Evolutionary conservation across 352 stramenopile species (phyloP).

Genomic region (Achlya hypogyna): DNA sequence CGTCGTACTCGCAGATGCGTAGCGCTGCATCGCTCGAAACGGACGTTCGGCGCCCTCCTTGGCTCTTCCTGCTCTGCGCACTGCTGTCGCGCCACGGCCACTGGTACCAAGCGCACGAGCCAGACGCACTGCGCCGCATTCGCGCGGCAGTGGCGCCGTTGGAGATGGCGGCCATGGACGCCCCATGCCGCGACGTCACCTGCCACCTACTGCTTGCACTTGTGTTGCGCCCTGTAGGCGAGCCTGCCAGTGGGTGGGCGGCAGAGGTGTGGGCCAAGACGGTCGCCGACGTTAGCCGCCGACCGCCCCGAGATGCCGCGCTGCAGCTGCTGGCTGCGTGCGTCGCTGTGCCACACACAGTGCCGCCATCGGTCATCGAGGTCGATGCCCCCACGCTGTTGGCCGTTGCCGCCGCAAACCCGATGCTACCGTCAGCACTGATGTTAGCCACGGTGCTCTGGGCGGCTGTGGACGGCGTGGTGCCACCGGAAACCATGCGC

Average conservation of each 20-base stretch:
- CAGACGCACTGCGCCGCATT: not conserved
- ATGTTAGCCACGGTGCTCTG: not conserved
- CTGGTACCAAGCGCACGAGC: not conserved
- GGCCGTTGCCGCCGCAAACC: not conserved
- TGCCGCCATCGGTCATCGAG: not conserved
- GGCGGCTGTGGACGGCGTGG: not conserved
- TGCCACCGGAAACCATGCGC: not conserved
- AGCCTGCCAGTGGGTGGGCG: not conserved
- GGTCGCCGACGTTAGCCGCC: not conserved
- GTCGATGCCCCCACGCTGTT: not conserved
- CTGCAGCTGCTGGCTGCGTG: slow-evolving; percentile 3
- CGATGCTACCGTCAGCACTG: not conserved
- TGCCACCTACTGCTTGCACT: not conserved
- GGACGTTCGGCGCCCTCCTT: not conserved
- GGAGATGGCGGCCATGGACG: not conserved
- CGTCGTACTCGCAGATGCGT: not conserved
- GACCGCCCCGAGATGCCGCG: not conserved
- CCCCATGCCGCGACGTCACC: not conserved
- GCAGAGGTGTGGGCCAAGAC: not conserved
- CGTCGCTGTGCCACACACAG: not conserved
- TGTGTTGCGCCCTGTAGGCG: not conserved
- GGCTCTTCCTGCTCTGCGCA: slow-evolving; percentile 7
- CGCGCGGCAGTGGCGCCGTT: not conserved
- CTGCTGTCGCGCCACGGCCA: slow-evolving; percentile 8
- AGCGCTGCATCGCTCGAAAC: not conserved